phyloP scores from a whole-genome alignment of 2,329 filamentous ascomycete genomes.

The Diplocarpon mali region DNA sequence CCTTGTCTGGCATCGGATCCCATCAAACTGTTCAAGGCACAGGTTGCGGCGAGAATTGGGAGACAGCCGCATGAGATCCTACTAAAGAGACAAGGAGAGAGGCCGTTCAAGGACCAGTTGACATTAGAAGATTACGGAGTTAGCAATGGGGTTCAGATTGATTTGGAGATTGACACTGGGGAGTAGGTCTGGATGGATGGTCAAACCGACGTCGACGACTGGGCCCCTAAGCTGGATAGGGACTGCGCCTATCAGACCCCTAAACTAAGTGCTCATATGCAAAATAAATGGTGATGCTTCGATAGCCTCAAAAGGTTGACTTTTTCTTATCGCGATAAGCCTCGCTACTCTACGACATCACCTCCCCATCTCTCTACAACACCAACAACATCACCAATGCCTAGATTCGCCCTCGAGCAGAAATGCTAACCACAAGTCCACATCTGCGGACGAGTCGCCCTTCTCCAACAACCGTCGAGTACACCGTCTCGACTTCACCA shows the following conservation, averaged over 20 bases:
- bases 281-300: no score
- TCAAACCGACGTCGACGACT: neutral
- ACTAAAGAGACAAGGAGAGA: conserved; percentile 80
- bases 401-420: conserved; percentile 5
- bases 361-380: conserved; percentile 2
- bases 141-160: conserved; percentile 62
- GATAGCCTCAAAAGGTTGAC: no score
- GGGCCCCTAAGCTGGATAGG: neutral
- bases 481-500: conserved; percentile 77
- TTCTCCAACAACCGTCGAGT: conserved; percentile 82
- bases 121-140: conserved; percentile 89
- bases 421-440: conserved; percentile 51
- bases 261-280: no score
- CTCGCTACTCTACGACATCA: no score
- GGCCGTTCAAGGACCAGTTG: conserved; percentile 86
- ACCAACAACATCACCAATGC: conserved; percentile 7
- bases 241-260: neutral
- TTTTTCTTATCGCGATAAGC: conserved; percentile 18
- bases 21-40: conserved; percentile 78
- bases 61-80: conserved; percentile 85
- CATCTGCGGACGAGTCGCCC: conserved; percentile 55
- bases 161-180: conserved; percentile 29
- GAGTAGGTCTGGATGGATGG: conserved; percentile 16
- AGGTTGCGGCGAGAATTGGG: conserved; percentile 82
- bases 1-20: conserved; percentile 79